phyloP scores from a whole-genome alignment of 139 green algal genomes.

The Coelastrella sp. region DNA sequence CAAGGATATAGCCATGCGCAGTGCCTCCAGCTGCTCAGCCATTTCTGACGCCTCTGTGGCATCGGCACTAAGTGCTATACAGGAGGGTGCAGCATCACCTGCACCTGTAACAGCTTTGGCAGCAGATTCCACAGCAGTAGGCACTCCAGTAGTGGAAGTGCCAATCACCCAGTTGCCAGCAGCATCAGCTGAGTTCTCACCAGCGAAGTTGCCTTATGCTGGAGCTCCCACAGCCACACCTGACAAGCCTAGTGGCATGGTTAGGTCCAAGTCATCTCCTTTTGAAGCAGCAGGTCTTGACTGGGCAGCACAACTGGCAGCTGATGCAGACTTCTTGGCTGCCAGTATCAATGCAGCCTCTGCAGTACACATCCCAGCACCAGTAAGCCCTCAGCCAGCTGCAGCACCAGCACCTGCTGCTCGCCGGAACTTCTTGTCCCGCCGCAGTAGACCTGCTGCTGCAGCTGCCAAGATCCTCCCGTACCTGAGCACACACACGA shows the following conservation, averaged over 20 bases:
- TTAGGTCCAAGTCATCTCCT: slow-evolving; percentile 23
- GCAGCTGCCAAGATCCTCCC: neutral
- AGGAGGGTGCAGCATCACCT: neutral
- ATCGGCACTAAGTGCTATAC: neutral
- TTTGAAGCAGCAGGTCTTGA: slow-evolving; percentile 2
- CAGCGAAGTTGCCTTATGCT: neutral
- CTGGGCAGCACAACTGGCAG: slow-evolving; percentile 30
- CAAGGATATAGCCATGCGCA: neutral
- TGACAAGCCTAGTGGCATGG: neutral
- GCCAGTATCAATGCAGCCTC: slow-evolving; percentile 36
- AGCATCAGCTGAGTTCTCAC: slow-evolving; percentile 19
- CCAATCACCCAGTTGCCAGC: neutral
- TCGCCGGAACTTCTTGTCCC: neutral
- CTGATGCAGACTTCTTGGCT: slow-evolving; percentile 15
- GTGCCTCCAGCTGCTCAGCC: neutral
- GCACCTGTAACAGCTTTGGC: neutral
- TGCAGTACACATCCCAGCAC: slow-evolving; percentile 21
- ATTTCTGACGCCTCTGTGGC: slow-evolving; percentile 16
- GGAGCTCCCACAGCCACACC: neutral
- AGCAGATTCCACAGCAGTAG: neutral
- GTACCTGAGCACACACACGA: slow-evolving; percentile 35
- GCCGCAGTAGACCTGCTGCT: neutral
- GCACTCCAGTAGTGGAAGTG: neutral
- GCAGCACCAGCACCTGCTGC: slow-evolving; percentile 8
- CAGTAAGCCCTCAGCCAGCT: neutral